Evolutionary conservation across 805 yeast species (phyloP), one percentile per base, ranked within the genome.

Genomic region (Spathaspora sp.): DNA sequence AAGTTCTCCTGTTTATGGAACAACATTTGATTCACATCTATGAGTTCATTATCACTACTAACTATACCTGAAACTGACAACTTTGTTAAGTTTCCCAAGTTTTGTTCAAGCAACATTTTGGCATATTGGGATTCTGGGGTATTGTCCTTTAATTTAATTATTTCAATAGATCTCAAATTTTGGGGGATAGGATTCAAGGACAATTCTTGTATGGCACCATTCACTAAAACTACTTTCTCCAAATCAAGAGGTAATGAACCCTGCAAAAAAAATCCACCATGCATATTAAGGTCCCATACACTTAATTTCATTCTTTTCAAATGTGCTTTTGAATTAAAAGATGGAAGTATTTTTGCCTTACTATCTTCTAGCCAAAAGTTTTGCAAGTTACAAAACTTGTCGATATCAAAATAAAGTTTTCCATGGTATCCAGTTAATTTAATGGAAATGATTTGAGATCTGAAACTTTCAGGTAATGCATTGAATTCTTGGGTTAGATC

Each of bases 331-430:
- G 42, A n/a, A 39, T 28, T 49, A 29, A 49, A 52, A 32, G 35
- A 31, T 3, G 53, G 6, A 23, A 43, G 44, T 29, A 58, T 47
- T 10, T 42, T 48, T 14, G 58, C 44, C 48, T 57, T 57, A 28
- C 59, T 56, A 46, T 60, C 56, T 8, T 55, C 55, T 12, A 56
- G 29, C 64, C 66, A 57, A 3, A 60, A n/a, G 39, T 51, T 47
- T n/a, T 44, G 40, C n/a, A 62, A 48, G 12, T 47, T 49, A 7
- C 51, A 49, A 19, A 56, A 53, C 14, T 49, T 38, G 8, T 39
- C n/a, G 39, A 52, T 47, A 44, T 58, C 57, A 31, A 57, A 51
- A 12, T 32, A 38, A 32, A 58, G 57, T 5, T 53, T 48, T 7
- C 54, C 59, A 16, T 40, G 29, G 46, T 47, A 57, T 42, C 60